Conservation (phyloP, 257 asterid genomes). For the Penstemon newberryi region DNA sequence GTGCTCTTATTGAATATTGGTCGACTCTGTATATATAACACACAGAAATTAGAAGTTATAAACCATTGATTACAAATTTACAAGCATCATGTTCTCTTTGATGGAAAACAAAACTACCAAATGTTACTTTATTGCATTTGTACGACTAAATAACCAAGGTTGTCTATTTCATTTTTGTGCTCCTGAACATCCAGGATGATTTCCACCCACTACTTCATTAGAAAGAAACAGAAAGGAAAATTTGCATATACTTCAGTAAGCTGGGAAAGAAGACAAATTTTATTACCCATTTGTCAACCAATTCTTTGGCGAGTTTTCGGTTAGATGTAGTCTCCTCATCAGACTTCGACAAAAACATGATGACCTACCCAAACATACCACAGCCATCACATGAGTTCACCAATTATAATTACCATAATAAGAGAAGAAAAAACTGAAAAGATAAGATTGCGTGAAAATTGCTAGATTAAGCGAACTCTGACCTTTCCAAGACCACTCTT, state of each 20-base stretch:
- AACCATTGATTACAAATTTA: constrained; percentile 17
- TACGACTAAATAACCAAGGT: constrained; percentile 4
- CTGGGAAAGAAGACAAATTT: constrained; percentile 1
- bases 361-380: constrained; percentile 56
- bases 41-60: constrained; percentile 17
- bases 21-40: constrained; percentile 67
- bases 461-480: constrained; percentile 19
- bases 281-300: constrained; percentile 98
- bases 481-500: constrained; percentile 97
- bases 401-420: constrained; percentile 13
- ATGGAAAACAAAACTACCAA: background rate
- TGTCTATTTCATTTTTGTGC: no score
- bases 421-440: background rate
- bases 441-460: background rate
- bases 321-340: constrained; percentile 95
- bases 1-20: constrained; percentile 96
- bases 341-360: constrained; percentile 90
- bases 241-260: constrained; percentile 5
- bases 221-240: background rate
- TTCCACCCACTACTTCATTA: background rate
- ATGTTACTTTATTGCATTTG: constrained; percentile 14
- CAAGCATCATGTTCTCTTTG: background rate
- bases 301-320: constrained; percentile 85
- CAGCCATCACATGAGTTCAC: constrained; percentile 19
- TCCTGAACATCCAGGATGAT: no score